A percentile compares a stretch with the other conserved stretches of the same genome.
Evolutionary conservation across 1,284 basidiomycete species (phyloP).

Genomic region (Trichosporon ovoides): DNA sequence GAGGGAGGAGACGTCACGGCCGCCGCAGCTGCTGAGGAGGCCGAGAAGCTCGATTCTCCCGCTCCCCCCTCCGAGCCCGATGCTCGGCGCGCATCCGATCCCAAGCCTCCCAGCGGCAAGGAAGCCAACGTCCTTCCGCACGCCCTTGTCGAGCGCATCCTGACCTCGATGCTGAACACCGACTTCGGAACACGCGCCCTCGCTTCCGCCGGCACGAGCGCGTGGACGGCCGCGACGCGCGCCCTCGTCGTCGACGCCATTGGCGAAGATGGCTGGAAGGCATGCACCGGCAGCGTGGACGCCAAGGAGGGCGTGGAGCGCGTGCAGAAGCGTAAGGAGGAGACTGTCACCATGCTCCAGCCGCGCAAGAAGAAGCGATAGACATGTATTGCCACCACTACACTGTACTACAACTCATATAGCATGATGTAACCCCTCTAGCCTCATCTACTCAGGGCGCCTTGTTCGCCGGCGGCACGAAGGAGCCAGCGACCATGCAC

Average conservation of each 20-base stretch:
- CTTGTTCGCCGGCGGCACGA: constrained; percentile 38
- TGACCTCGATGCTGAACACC: constrained; percentile 63
- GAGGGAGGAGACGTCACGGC: neutral
- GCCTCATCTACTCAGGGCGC: constrained; percentile 1
- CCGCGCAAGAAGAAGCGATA: constrained; percentile 47
- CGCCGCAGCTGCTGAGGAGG: neutral
- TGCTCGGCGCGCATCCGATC: neutral
- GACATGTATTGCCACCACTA: neutral
- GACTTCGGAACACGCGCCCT: constrained; percentile 68
- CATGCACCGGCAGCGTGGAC: constrained; percentile 20
- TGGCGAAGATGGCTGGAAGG: constrained; percentile 29
- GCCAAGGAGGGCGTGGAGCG: constrained; percentile 23
- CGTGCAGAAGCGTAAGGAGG: constrained; percentile 32
- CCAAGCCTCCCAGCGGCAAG: neutral
- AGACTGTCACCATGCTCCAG: constrained; percentile 47
- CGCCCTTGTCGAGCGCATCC: constrained; percentile 63
- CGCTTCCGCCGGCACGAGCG: constrained; percentile 62
- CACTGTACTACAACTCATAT: constrained; percentile 13
- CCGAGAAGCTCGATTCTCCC: neutral
- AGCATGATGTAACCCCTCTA: constrained; percentile 13
- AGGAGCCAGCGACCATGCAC: constrained; percentile 74
- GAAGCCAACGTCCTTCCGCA: constrained; percentile 50
- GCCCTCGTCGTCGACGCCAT: constrained; percentile 38
- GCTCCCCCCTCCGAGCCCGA: too few species aligned
- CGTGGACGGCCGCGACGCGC: constrained; percentile 60